A percentile compares a stretch with the other conserved stretches of the same genome.
Evolutionary conservation across 768 basidiomycete species (phyloP).

Genomic region (Cytidiella melzeri): DNA sequence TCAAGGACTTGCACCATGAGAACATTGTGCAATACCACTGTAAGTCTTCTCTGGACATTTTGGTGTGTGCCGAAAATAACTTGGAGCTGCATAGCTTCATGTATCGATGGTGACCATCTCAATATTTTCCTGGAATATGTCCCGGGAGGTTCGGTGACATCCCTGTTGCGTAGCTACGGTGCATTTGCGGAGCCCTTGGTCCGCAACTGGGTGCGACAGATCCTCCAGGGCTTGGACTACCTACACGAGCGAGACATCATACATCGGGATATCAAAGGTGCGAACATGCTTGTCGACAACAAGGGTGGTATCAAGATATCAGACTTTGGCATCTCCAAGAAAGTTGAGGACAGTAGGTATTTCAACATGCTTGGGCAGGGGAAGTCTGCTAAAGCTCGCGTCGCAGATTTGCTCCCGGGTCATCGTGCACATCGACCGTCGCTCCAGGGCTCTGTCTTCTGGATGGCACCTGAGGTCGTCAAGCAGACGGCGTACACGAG

Average conservation of each 20-base stretch:
- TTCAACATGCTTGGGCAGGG: neutral
- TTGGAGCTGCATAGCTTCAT: conserved; percentile 82
- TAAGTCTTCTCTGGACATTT: conserved; percentile 44
- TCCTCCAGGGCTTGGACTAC: conserved; percentile 82
- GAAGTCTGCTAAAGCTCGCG: neutral
- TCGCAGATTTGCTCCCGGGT: conserved; percentile 40
- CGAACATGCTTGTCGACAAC: conserved; percentile 97
- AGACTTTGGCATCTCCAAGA: conserved; percentile 96
- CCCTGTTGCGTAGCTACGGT: conserved; percentile 83
- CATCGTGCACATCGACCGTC: conserved; percentile 85
- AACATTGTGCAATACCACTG: conserved; percentile 99
- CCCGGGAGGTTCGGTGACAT: conserved; percentile 90
- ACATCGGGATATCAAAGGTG: conserved; percentile 98
- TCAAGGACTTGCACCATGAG: conserved; percentile 88
- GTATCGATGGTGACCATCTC: conserved; percentile 81
- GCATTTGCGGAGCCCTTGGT: conserved; percentile 92
- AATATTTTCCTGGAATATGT: conserved; percentile 98
- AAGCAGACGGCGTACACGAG: conserved; percentile 89
- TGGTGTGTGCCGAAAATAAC: too few species aligned
- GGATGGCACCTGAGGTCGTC: conserved; percentile 99
- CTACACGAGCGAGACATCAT: conserved; percentile 92
- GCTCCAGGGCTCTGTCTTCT: conserved; percentile 95
- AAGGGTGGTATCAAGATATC: conserved; percentile 97
- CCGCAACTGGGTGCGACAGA: conserved; percentile 89
- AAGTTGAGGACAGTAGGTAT: conserved; percentile 88